Base-by-base conservation (phyloP, 441 rosid genomes). In the Gossypium davidsonii region DNA sequence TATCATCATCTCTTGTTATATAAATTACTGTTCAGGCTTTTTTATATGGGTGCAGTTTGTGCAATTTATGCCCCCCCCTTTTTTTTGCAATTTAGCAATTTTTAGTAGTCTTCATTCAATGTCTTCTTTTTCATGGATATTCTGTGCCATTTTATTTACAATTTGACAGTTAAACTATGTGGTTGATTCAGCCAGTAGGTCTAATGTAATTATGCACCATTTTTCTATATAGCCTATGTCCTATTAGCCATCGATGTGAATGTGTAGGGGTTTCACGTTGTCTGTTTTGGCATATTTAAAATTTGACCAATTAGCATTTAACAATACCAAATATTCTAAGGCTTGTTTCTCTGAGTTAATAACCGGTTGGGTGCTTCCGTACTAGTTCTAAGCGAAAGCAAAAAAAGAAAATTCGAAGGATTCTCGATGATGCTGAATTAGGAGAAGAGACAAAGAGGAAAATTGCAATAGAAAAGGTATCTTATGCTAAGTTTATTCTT, bases 391-490 rank as follows among this genome's bases (percentile, higher is more conserved):
- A 84, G 93, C 89, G 85, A 82, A 92, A 81, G 88, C 79, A 15
- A 48, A 89, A 92, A 78, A 96, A 88, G 94, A 91, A 85, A 81
- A 94, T 94, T 66, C 90, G 99, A 53, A 84, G 99, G 85, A 96
- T 96, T 61, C 84, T 96, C 73, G 99, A 96, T 80, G 99, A 96
- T 83, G 86, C 98, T 75, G 99, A 96, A 87, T 83, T 96, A 81
- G 99, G 99, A 75, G 98, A 94, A 79, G 98, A 94, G 73, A 96
- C 99, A 17, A 92, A 89, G 85, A 89, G 90, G 73, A 96, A 96
- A 88, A 96, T 94, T 74, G 99, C 98, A 67, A 91, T 96, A 39
- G 99, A 96, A 86, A 94, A 96, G 95, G 99, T 92, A 76, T 42
- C 74, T 42, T 77, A 67, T 59, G 56, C 65, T 72, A 62, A 61